phyloP scores from a whole-genome alignment of 495 filamentous ascomycete genomes.

The Mycothermus thermophilus region DNA sequence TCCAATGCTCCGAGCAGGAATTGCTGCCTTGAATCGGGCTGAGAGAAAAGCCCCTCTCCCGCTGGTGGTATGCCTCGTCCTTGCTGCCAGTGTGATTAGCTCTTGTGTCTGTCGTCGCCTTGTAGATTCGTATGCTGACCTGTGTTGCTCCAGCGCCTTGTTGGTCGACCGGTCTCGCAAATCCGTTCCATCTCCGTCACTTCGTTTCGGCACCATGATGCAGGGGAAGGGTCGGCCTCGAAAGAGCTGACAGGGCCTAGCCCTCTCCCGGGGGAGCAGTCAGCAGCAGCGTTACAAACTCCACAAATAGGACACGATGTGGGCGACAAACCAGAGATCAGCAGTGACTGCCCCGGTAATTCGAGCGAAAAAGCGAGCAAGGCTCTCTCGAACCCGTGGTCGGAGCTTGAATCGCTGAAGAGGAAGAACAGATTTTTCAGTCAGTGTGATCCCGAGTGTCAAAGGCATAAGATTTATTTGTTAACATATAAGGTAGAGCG shows the following conservation, averaged over 20 bases:
- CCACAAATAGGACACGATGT: not conserved
- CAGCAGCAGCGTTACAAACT: not conserved
- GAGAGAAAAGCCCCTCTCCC: constrained; percentile 1
- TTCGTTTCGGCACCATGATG: not conserved
- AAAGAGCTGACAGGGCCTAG: not conserved
- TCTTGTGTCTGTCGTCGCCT: not conserved
- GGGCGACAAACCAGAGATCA: not conserved
- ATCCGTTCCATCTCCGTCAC: not conserved
- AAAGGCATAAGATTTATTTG: not conserved
- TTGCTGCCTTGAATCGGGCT: constrained; percentile 11
- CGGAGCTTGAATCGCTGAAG: not conserved
- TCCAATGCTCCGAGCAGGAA: constrained; percentile 19
- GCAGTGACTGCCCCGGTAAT: not conserved
- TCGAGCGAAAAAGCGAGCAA: not conserved
- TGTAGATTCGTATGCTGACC: not conserved
- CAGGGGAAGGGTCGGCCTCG: not conserved
- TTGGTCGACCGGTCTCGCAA: not conserved
- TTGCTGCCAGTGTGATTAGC: not conserved
- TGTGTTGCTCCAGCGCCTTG: not conserved
- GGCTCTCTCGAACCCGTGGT: not conserved
- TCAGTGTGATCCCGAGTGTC: not conserved
- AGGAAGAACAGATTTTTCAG: not conserved
- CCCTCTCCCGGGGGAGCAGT: not conserved
- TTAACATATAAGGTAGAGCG: not conserved
- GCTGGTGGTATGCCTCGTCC: constrained; percentile 1